A percentile compares a stretch with the other conserved stretches of the same genome.
Conservation (phyloP, 2,329 filamentous ascomycete genomes). For the Trichoderma sp. region DNA sequence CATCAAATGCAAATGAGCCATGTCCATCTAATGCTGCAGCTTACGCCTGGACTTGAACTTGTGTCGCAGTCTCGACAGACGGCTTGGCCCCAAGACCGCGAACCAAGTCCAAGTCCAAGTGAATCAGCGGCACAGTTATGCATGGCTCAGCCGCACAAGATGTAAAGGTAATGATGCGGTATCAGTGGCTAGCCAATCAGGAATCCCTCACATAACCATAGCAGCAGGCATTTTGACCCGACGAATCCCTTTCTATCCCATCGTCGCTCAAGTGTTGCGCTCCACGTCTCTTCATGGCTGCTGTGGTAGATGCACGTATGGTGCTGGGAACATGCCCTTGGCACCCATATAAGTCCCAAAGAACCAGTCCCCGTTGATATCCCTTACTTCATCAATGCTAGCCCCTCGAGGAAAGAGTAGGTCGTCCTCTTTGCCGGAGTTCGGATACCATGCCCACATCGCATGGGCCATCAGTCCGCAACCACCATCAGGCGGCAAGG, state of each 20-base stretch:
- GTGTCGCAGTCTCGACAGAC: neutral
- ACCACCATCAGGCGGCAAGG: constrained; percentile 76
- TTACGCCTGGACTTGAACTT: neutral
- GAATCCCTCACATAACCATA: neutral
- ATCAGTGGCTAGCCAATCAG: neutral
- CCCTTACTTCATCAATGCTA: constrained; percentile 79
- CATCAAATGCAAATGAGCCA: neutral
- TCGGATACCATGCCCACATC: constrained; percentile 77
- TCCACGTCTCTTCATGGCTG: neutral
- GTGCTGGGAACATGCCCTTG: constrained; percentile 77
- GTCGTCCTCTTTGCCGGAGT: constrained; percentile 67
- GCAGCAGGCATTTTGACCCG: neutral
- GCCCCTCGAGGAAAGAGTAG: constrained; percentile 81
- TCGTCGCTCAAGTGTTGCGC: neutral
- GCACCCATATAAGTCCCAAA: constrained; percentile 82
- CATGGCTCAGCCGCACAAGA: neutral
- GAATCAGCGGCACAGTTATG: neutral
- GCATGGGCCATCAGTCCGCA: constrained; percentile 65
- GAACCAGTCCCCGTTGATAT: constrained; percentile 90
- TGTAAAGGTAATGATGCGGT: neutral
- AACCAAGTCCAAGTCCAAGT: neutral
- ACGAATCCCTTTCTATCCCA: neutral
- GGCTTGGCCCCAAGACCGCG: too few species aligned
- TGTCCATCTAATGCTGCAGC: neutral
- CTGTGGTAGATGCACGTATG: constrained; percentile 63